Percentiles rank a stretch among this genome's conserved stretches.
These are phyloP conservation scores for Colletotrichum plurivorum DNA, from an alignment of 2,329 filamentous ascomycete species.

Conservation along the genomic window DNA sequence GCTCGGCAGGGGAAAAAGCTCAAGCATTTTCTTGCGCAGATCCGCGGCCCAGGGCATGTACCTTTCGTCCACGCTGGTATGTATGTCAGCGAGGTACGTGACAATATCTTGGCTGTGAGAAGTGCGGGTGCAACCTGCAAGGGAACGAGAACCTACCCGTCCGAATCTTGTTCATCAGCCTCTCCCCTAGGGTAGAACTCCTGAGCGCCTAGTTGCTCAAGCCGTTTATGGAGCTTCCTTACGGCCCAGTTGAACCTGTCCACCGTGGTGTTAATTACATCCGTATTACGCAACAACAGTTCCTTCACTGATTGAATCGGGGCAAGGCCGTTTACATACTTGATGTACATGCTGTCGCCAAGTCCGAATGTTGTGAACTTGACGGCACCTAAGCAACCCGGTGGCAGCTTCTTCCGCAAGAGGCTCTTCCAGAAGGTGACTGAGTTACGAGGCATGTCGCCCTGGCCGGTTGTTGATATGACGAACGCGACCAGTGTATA, in stretches of 20 bases:
- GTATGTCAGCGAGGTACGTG: background rate
- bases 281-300: no score
- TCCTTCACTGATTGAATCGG: background rate
- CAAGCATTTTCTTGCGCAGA: conserved; percentile 76
- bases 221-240: conserved; percentile 86
- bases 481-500: conserved; percentile 80
- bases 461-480: conserved; percentile 93
- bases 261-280: background rate
- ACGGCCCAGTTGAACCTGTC: conserved; percentile 91
- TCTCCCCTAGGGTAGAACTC: conserved; percentile 85
- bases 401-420: conserved; percentile 81
- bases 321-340: conserved; percentile 67
- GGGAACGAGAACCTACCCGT: conserved; percentile 75
- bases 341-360: conserved; percentile 94
- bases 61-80: conserved; percentile 80
- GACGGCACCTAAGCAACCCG: conserved; percentile 76
- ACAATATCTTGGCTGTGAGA: background rate
- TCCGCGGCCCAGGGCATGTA: conserved; percentile 83
- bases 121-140: background rate
- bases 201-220: conserved; percentile 85
- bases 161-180: conserved; percentile 92
- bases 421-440: conserved; percentile 88
- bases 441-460: conserved; percentile 90
- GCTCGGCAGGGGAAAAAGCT: conserved; percentile 78
- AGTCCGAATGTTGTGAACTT: conserved; percentile 90